A percentile compares a stretch with the other conserved stretches of the same genome.
These are phyloP conservation scores for Coffea canephora DNA, from an alignment of 257 asterid species.

Conservation along the genomic window DNA sequence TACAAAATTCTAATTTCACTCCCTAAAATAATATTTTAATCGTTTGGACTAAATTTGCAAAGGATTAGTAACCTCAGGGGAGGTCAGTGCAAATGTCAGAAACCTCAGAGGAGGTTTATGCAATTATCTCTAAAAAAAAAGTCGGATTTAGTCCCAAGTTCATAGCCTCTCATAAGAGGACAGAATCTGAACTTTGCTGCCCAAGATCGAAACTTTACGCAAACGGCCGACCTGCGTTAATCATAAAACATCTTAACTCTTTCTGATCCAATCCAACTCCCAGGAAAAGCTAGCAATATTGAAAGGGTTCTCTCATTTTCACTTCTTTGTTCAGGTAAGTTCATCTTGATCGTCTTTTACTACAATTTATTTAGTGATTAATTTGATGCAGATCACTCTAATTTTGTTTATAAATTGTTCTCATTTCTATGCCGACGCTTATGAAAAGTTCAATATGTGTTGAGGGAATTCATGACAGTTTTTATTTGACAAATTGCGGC, in stretches of 20 bases:
- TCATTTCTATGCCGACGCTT: not conserved
- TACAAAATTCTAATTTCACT: no score
- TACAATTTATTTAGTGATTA: not conserved
- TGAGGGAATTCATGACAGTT: not conserved
- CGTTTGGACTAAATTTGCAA: no score
- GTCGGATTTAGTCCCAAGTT: not conserved
- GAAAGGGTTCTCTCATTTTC: not conserved
- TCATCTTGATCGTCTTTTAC: not conserved
- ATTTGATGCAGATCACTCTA: not conserved
- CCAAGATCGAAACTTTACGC: conserved; percentile 8
- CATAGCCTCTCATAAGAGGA: not conserved
- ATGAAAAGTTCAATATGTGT: not conserved
- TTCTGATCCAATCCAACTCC: not conserved
- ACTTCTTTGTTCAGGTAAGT: conserved; percentile 11
- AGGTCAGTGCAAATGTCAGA: no score
- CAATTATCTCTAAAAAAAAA: not conserved
- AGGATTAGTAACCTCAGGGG: no score
- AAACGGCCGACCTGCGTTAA: conserved; percentile 3
- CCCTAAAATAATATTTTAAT: no score
- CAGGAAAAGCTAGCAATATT: conserved; percentile 3
- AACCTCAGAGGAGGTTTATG: no score
- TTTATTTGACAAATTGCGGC: not conserved
- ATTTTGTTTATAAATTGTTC: not conserved
- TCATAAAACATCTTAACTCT: not conserved
- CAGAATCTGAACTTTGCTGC: conserved; percentile 8